Evolutionary conservation across 2,329 filamentous ascomycete species (phyloP).

Genomic region (Exophiala sp.): DNA sequence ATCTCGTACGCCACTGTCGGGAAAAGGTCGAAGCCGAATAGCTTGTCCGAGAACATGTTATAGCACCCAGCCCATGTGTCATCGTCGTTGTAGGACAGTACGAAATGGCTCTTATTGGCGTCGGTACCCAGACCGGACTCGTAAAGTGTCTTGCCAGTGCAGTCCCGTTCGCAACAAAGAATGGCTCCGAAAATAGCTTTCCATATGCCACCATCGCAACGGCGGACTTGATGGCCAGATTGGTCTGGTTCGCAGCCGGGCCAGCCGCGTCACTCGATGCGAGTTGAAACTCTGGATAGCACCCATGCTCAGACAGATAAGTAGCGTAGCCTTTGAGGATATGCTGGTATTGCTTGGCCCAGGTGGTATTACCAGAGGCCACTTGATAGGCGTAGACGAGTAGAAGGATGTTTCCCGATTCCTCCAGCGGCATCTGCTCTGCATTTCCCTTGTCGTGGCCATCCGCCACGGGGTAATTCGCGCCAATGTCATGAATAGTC

Average conservation of each 20-base stretch:
- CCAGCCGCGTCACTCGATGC: conserved; percentile 44
- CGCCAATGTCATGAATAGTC: conserved; percentile 42
- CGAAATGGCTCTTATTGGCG: conserved; percentile 38
- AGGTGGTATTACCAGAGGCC: conserved; percentile 39
- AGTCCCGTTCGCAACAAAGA: conserved; percentile 38
- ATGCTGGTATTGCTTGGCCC: conserved; percentile 35
- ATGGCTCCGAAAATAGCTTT: conserved; percentile 34
- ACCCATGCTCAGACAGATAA: conserved; percentile 39
- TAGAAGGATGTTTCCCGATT: conserved; percentile 40
- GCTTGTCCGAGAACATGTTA: conserved; percentile 42
- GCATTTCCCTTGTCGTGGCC: conserved; percentile 38
- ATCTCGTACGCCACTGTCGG: conserved; percentile 35
- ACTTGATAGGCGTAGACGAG: conserved; percentile 38
- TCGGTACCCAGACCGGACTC: conserved; percentile 36
- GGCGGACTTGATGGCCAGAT: conserved; percentile 47
- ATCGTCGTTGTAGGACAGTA: conserved; percentile 37
- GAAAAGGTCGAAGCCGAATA: conserved; percentile 40
- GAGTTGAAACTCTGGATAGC: conserved; percentile 40
- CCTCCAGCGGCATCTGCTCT: conserved; percentile 44
- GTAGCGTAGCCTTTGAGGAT: conserved; percentile 40
- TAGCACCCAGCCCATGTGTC: conserved; percentile 39
- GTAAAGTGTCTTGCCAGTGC: conserved; percentile 38
- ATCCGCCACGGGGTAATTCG: conserved; percentile 40
- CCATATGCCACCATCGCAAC: conserved; percentile 47
- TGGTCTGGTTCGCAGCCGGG: conserved; percentile 43